Evolutionary conservation across 768 basidiomycete genomes (phyloP), one percentile per base, ranked within the genome.

Genomic region (Boletus pseudo-olivaceus): DNA sequence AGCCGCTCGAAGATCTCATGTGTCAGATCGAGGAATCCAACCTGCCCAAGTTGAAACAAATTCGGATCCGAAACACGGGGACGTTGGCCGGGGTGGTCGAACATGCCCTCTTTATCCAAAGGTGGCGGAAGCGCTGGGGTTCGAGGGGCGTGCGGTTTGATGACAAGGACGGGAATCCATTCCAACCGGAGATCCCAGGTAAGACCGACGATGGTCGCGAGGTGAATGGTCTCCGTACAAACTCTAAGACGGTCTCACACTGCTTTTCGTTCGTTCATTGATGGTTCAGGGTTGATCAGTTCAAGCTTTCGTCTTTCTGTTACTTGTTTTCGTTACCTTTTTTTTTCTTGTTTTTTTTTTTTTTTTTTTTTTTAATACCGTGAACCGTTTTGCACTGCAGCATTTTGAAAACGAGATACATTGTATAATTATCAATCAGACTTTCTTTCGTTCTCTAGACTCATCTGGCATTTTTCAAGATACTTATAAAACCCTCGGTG

Each of bases 41-140:
- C 30, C 52, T 75, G 20, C 73, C 76, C 9, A 53, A 59, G 29
- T 57, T 78, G 26, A 53, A 49, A 7, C 75, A 76, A 23, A 51
- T 79, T 34, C 70, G 74, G 19, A 65, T 78, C n/a, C 64, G 73
- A 49, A 75, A 78, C 49, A 65, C 67, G 8, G 77, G 77, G 0
- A 69, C 71, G 1, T 68, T 76, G 70, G 67, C 67, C 5, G 55
- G 63, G 40, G 58, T 75, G 26, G 64, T 64, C 15, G 58, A 70
- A 20, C 62, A 70, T 19, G 57, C 57, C 2, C 20, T 17, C 2
- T 70, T 66, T 32, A 58, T 73, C 45, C 51, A 68, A 34, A 63
- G 49, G 20, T 73, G 72, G 72, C 62, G 62, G 40, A 15, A 50
- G 17, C 60, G 57, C 12, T 74, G 71, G 72, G 51, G 42, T 7